Evolutionary conservation across 2,329 filamentous ascomycete species (phyloP).

Genomic region (Thelonectria discophora): DNA sequence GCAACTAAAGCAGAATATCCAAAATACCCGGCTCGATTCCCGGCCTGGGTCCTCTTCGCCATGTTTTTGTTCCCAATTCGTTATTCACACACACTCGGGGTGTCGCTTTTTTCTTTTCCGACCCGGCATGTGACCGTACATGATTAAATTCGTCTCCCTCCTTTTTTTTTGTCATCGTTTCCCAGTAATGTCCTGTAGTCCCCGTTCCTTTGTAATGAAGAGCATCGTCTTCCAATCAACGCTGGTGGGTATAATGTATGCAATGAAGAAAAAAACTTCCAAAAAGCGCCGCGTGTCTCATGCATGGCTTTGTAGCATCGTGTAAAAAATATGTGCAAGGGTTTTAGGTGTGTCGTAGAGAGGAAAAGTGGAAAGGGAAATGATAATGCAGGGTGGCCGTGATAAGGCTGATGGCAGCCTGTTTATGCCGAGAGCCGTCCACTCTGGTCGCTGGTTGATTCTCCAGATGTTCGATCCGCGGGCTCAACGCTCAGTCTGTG

Average conservation of each 20-base stretch:
- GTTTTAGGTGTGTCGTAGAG: not conserved
- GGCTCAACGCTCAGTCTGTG: slow-evolving; percentile 37
- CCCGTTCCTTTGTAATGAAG: slow-evolving; percentile 40
- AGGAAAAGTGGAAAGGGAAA: not conserved
- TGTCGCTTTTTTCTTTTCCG: slow-evolving; percentile 11
- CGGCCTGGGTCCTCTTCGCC: slow-evolving; percentile 8
- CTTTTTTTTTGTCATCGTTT: slow-evolving; percentile 31
- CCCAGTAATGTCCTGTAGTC: slow-evolving; percentile 39
- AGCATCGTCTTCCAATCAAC: slow-evolving; percentile 38
- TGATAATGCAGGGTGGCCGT: not conserved
- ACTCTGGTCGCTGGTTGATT: slow-evolving; percentile 7
- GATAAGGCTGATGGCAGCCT: slow-evolving; percentile 2
- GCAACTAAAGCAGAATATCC: not conserved
- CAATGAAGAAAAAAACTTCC: slow-evolving; percentile 33
- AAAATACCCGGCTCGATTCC: not conserved
- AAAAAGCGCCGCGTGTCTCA: slow-evolving; percentile 39
- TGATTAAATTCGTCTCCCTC: slow-evolving; percentile 18
- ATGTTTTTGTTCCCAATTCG: not conserved
- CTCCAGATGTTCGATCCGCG: slow-evolving; percentile 18
- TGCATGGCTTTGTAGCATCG: slow-evolving; percentile 28
- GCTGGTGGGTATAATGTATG: slow-evolving; percentile 43
- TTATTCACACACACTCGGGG: slow-evolving; percentile 5
- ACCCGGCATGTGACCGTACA: slow-evolving; percentile 27
- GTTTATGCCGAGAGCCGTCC: slow-evolving; percentile 19
- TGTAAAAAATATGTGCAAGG: slow-evolving; percentile 21